Percentiles rank a stretch among this genome's conserved stretches.
phyloP scores from a whole-genome alignment of 192 early-diverging fungal genomes.

The Mortierella hygrophila region DNA sequence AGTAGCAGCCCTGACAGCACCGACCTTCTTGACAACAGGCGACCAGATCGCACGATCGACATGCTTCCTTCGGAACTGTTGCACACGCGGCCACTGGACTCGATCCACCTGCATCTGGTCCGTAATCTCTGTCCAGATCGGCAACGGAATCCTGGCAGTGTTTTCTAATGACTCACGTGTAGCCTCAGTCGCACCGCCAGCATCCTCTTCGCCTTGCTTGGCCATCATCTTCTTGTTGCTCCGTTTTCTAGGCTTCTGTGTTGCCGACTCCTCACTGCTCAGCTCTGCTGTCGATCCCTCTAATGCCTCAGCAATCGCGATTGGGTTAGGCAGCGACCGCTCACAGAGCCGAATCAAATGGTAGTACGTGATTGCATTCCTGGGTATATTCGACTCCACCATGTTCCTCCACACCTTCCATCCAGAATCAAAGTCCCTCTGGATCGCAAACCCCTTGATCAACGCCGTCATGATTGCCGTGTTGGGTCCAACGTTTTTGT shows the following conservation, averaged over 20 bases:
- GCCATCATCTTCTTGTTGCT: neutral
- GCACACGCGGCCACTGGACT: constrained; percentile 34
- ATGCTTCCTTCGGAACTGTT: constrained; percentile 7
- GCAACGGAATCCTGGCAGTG: constrained; percentile 15
- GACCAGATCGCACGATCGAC: constrained; percentile 23
- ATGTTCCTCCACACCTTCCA: constrained; percentile 46
- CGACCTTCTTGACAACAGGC: constrained; percentile 13
- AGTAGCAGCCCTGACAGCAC: constrained; percentile 18
- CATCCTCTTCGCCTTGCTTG: neutral
- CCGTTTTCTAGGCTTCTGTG: neutral
- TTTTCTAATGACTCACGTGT: neutral
- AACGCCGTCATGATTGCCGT: constrained; percentile 44
- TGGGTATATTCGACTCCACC: constrained; percentile 40
- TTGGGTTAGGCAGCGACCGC: constrained; percentile 26
- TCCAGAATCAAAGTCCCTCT: constrained; percentile 48
- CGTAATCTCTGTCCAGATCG: constrained; percentile 29
- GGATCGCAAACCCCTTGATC: constrained; percentile 48
- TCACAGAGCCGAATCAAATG: constrained; percentile 53
- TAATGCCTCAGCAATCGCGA: constrained; percentile 9
- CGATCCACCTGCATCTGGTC: constrained; percentile 41
- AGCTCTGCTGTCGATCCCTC: neutral
- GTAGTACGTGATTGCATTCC: constrained; percentile 44
- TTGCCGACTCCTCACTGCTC: neutral
- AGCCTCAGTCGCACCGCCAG: neutral
- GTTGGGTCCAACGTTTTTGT: constrained; percentile 32